phyloP scores from a whole-genome alignment of 1,139 yeast species.

The Ashbya aceris region DNA sequence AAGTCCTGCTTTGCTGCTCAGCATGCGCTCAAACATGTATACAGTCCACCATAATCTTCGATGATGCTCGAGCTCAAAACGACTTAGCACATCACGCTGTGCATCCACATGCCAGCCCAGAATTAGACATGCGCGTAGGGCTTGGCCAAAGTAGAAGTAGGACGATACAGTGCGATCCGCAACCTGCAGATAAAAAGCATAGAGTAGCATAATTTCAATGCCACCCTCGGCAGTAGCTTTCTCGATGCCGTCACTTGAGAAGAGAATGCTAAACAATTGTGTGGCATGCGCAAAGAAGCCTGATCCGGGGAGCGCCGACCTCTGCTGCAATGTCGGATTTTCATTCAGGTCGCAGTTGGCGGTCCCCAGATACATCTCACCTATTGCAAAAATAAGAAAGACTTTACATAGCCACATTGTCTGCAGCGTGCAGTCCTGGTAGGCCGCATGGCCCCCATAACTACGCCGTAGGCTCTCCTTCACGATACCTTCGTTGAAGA shows the following conservation, averaged over 20 bases:
- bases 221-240: conserved; percentile 73
- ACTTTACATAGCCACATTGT: conserved; percentile 78
- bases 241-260: conserved; percentile 73
- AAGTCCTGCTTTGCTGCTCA: conserved; percentile 76
- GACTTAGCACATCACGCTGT: conserved; percentile 51
- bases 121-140: conserved; percentile 62
- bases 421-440: conserved; percentile 51
- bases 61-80: conserved; percentile 70
- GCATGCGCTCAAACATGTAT: conserved; percentile 79
- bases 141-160: conserved; percentile 71
- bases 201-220: conserved; percentile 66
- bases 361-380: conserved; percentile 78
- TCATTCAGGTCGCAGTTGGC: conserved; percentile 32
- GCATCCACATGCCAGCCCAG: conserved; percentile 82
- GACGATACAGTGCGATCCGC: conserved; percentile 81
- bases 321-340: conserved; percentile 24
- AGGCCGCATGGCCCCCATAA: conserved; percentile 35
- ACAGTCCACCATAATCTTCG: conserved; percentile 89
- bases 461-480: conserved; percentile 54
- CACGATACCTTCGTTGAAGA: conserved; percentile 72
- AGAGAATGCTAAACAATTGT: conserved; percentile 61
- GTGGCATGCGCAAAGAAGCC: conserved; percentile 71
- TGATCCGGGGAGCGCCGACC: conserved; percentile 59
- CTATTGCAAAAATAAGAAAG: conserved; percentile 65
- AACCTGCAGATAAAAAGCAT: conserved; percentile 75